Base-by-base conservation (phyloP, 176 grass and related monocot species). In the Musa schizocarpa region DNA sequence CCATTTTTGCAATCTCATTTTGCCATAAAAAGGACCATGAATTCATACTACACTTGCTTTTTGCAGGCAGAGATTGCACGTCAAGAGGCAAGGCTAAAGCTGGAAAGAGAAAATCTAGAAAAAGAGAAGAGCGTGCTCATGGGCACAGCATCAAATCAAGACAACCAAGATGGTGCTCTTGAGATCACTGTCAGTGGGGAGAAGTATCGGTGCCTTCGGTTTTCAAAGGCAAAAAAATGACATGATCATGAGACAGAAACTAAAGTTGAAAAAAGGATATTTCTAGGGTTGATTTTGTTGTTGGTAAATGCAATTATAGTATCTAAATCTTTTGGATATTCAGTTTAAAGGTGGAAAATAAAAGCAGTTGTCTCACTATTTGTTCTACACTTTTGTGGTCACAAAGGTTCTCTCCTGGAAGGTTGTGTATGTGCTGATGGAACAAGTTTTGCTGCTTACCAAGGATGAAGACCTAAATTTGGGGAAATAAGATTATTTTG, bases 191-290 rank as follows among this genome's bases (percentile, higher is more conserved):
- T 99, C 27, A 89, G 86, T 0, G 88, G 96, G 21, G 96, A 99
- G 86, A 99, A 99, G 79, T 99, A 99, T 52, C 80, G 96, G 65
- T 99, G 91, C 70, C 88, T 99, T 50, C 84, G 96, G 27, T 99
- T 95, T 70, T 95, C 96, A 50, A 95, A 99, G 81, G 91, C 88
- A 11, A 99, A 99, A 84, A 99, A 99, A 77, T 92, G 85, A 92
- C 23, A 65, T 43, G 34, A 43, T 43, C 34, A 25, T 25, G 23
- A 65, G 23, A 20, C 11, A 65, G 11, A 65, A 3, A 13, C 63
- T 2, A 65, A 26, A 24, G 3, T 26, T 2, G 20, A 23, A 23
- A 43, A 43, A 43, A 43, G 34, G 34, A 43, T 43, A 43, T 43
- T 29, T 6, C 4, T 4, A 43, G 34, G 34, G 34, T 43, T 43